Conservation (phyloP, 1,284 basidiomycete species). For the Hemileccinum hortonii region DNA sequence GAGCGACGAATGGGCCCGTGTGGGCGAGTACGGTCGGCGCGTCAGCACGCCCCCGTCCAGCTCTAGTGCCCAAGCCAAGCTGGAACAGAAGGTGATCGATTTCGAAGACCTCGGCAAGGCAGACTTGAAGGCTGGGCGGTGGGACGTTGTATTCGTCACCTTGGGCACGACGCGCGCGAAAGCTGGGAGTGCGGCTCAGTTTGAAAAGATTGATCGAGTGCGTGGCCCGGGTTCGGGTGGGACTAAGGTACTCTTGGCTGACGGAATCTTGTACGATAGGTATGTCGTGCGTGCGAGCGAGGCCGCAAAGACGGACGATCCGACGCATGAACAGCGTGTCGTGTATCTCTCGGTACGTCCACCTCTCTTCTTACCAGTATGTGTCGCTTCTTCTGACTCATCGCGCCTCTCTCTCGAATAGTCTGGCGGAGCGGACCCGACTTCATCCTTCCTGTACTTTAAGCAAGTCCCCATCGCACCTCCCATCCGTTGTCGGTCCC, state of each 20-base stretch:
- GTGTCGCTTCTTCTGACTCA: no score
- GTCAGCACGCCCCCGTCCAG: conserved; percentile 40
- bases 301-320: conserved; percentile 53
- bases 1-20: conserved; percentile 50
- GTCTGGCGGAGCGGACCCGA: no score
- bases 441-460: no score
- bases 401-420: no score
- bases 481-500: no score
- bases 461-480: no score
- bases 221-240: no score
- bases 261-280: conserved; percentile 32
- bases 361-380: no score
- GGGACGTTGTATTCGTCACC: conserved; percentile 65
- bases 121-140: conserved; percentile 51
- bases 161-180: conserved; percentile 60
- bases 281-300: conserved; percentile 72
- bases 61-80: conserved; percentile 34
- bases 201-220: conserved; percentile 65
- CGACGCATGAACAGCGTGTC: no score
- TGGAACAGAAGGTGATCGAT: conserved; percentile 62
- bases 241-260: no score
- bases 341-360: no score
- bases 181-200: conserved; percentile 65
- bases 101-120: conserved; percentile 61
- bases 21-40: conserved; percentile 67